Percentiles rank a stretch among this genome's conserved stretches.
Evolutionary conservation across 768 basidiomycete species (phyloP).

Genomic region (Suillus subaureus): DNA sequence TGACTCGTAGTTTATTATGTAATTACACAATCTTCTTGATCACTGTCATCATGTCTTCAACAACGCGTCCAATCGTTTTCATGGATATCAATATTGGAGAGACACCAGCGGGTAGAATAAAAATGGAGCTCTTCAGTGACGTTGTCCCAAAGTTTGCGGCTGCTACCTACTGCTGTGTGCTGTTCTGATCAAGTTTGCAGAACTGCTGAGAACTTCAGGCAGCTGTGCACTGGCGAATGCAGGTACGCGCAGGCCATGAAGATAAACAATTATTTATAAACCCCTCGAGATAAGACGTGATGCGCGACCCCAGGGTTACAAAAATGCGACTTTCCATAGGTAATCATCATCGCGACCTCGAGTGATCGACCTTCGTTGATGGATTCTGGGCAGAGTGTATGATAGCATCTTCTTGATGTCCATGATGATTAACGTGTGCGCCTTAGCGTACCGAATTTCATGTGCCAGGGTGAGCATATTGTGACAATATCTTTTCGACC

Average conservation of each 20-base stretch:
- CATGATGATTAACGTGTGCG: constrained; percentile 15
- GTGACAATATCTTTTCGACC: not conserved
- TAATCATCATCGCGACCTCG: constrained; percentile 36
- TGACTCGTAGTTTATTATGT: not conserved
- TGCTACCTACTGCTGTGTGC: not conserved
- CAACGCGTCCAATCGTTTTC: constrained; percentile 86
- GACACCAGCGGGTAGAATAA: constrained; percentile 91
- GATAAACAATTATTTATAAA: constrained; percentile 16
- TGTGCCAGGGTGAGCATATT: constrained; percentile 80
- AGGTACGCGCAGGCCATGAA: constrained; percentile 49
- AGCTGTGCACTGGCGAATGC: constrained; percentile 96
- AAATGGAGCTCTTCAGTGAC: constrained; percentile 97
- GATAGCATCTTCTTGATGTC: constrained; percentile 20
- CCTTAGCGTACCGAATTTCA: constrained; percentile 83
- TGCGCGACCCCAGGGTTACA: constrained; percentile 87
- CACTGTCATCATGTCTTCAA: constrained; percentile 41
- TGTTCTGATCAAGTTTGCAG: constrained; percentile 41
- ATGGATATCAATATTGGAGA: constrained; percentile 98
- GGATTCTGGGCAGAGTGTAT: constrained; percentile 63
- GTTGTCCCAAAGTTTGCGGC: constrained; percentile 85
- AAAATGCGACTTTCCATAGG: constrained; percentile 91
- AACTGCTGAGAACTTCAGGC: constrained; percentile 97
- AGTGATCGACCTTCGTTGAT: constrained; percentile 8
- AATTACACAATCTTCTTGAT: not conserved
- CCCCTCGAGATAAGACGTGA: constrained; percentile 41